Conservation (phyloP, 345 rosid genomes). For the Eucalyptus regnans region DNA sequence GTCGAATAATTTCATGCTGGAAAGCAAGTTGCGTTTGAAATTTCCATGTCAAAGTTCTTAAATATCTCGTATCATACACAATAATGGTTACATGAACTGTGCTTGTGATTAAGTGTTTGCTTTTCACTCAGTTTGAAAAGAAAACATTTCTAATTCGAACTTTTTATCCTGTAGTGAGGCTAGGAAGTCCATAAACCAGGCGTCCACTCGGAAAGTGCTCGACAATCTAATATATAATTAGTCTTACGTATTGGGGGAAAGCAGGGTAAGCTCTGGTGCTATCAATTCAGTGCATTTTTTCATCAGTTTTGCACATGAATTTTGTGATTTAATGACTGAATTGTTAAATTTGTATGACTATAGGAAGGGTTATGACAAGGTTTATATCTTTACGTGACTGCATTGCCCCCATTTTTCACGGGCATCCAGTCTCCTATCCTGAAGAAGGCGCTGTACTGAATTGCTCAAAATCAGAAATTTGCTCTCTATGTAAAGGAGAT, state of each 20-base stretch:
- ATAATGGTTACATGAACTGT: background rate
- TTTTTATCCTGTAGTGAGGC: conserved; percentile 53
- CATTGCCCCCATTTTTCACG: background rate
- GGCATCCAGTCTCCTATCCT: background rate
- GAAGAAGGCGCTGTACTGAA: background rate
- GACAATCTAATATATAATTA: conserved; percentile 76
- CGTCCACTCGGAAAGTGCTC: conserved; percentile 41
- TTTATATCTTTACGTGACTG: conserved; percentile 48
- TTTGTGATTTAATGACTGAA: background rate
- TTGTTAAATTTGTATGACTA: background rate
- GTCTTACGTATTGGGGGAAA: conserved; percentile 71
- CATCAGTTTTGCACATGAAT: background rate
- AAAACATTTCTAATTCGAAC: background rate
- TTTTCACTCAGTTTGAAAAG: background rate
- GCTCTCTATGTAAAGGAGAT: background rate
- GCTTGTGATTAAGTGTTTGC: background rate
- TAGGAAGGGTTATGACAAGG: conserved; percentile 83
- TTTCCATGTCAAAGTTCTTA: background rate
- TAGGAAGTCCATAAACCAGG: conserved; percentile 70
- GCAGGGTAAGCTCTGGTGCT: conserved; percentile 47
- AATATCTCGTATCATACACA: background rate
- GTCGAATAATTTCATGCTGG: background rate
- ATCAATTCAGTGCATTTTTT: background rate
- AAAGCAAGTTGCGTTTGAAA: background rate
- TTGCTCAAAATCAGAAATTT: background rate